Conservation (phyloP, 2,329 filamentous ascomycete species). For the Pseudogymnoascus sp. region DNA sequence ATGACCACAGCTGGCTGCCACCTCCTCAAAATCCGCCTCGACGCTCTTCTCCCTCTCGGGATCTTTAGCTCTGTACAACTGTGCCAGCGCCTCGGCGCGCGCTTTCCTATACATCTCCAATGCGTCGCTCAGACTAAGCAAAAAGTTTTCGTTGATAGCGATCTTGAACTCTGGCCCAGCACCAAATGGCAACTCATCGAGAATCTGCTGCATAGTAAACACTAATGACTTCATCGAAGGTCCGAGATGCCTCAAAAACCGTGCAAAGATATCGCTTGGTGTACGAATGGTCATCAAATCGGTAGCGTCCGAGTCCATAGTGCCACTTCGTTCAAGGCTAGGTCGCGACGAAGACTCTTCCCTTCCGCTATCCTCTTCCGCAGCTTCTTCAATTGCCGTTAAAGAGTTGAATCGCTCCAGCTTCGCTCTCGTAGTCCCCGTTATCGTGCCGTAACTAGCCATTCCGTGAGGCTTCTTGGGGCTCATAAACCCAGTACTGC, state of each 20-base stretch:
- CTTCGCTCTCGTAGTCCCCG: constrained; percentile 32
- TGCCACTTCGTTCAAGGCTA: not conserved
- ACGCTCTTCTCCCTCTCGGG: constrained; percentile 62
- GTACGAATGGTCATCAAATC: constrained; percentile 32
- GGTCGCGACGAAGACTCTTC: constrained; percentile 30
- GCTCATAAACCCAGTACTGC: not conserved
- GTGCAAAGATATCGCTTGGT: constrained; percentile 79
- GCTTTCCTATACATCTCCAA: constrained; percentile 71
- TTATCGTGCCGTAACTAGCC: not conserved
- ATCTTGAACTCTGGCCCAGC: constrained; percentile 60
- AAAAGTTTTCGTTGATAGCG: constrained; percentile 70
- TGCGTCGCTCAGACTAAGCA: constrained; percentile 71
- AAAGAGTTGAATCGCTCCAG: constrained; percentile 42
- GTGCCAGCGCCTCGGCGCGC: constrained; percentile 65
- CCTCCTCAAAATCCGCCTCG: constrained; percentile 91
- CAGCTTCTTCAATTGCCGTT: constrained; percentile 55
- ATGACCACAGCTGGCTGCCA: constrained; percentile 93
- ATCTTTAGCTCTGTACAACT: constrained; percentile 75
- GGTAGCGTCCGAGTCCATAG: not conserved
- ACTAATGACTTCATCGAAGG: constrained; percentile 96
- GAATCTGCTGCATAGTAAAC: constrained; percentile 79
- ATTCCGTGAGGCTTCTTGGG: not conserved
- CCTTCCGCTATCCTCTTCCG: constrained; percentile 47
- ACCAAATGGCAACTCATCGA: constrained; percentile 80
- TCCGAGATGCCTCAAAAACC: constrained; percentile 82